Base-by-base conservation (phyloP, 148 eudicot genomes). In the Pouteria glomerata region DNA sequence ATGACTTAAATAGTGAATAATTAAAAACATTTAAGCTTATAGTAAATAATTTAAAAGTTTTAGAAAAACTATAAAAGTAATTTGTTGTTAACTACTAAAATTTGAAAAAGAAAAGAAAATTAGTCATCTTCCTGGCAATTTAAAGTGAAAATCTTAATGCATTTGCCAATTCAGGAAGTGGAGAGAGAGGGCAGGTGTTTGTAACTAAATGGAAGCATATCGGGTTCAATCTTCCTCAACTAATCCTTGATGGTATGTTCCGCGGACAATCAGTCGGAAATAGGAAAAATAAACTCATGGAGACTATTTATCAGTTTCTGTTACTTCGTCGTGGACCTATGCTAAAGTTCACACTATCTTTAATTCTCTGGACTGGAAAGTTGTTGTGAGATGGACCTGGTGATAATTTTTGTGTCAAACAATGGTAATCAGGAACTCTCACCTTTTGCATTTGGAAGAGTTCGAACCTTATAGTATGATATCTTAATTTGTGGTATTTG, bases 161-260 rank as follows among this genome's bases (percentile, higher is more conserved):
- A 50, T 48, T 57, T 74, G 21, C 44, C 74, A 0, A 6, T 73
- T 18, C 13, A 29, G 33, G 73, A 73, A 24, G 81, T 73, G 48
- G 13, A 8, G 48, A 1, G 69, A n/a, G 2, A 74, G 72, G 35
- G 70, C 82, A 18, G 70, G 82, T 63, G 24, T 73, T 34, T 41
- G 73, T 73, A 8, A 73, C 33, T 26, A 1, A 29, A 11, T 78
- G 78, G 82, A 70, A 56, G 11, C n/a, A 57, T 21, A 30, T n/a
- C 16, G 74, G 82, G 82, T 8, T 31, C 24, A 57, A 15, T 13
- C 45, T 74, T 70, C 63, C 76, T 0, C 21, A 71, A 8, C 63
- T 75, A 14, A 56, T 65, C 23, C 65, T 79, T 34, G 75, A 79
- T 47, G 4, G 7, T 8, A 10, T 1, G 11, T 70, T 70, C 45